Conservation (phyloP, 2,329 filamentous ascomycete genomes). For the Phaeophleospora eucalypticola region DNA sequence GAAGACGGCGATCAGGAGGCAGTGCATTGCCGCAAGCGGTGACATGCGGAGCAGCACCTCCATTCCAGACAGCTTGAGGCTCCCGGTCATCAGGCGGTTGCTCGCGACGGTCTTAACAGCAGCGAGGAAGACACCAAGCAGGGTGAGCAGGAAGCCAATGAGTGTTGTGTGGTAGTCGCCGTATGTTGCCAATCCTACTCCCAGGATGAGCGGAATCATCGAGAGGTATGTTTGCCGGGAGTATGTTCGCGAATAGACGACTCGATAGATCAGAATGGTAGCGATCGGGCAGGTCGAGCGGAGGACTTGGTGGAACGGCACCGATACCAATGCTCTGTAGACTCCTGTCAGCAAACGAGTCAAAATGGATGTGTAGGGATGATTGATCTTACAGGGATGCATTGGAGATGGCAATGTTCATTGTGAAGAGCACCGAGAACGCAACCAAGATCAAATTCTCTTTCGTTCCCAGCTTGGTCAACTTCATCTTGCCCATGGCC, state of each 20-base stretch:
- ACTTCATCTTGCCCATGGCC: slow-evolving; percentile 50
- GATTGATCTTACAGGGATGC: slow-evolving; percentile 53
- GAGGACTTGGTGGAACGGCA: slow-evolving; percentile 64
- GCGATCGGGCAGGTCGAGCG: slow-evolving; percentile 60
- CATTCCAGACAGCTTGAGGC: slow-evolving; percentile 53
- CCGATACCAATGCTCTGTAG: slow-evolving; percentile 49
- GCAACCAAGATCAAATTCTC: slow-evolving; percentile 55
- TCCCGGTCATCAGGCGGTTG: slow-evolving; percentile 61
- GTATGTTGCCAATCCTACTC: slow-evolving; percentile 57
- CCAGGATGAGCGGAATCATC: slow-evolving; percentile 57
- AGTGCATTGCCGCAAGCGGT: slow-evolving; percentile 21
- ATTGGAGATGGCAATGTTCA: slow-evolving; percentile 63
- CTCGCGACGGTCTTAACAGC: slow-evolving; percentile 58
- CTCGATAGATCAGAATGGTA: slow-evolving; percentile 58
- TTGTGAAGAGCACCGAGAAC: slow-evolving; percentile 59
- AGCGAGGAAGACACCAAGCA: slow-evolving; percentile 37
- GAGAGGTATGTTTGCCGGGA: slow-evolving; percentile 55
- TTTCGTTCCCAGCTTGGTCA: slow-evolving; percentile 49
- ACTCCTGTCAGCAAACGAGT: not conserved
- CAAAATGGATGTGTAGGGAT: no score
- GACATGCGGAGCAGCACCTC: slow-evolving; percentile 51
- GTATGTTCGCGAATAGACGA: slow-evolving; percentile 54
- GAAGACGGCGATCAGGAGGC: slow-evolving; percentile 19
- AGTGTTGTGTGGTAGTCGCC: slow-evolving; percentile 62
- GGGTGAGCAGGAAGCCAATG: slow-evolving; percentile 40